These are phyloP conservation scores for Lachnellula hyalina DNA, from an alignment of 2,329 filamentous ascomycete genomes.

Conservation along the genomic window DNA sequence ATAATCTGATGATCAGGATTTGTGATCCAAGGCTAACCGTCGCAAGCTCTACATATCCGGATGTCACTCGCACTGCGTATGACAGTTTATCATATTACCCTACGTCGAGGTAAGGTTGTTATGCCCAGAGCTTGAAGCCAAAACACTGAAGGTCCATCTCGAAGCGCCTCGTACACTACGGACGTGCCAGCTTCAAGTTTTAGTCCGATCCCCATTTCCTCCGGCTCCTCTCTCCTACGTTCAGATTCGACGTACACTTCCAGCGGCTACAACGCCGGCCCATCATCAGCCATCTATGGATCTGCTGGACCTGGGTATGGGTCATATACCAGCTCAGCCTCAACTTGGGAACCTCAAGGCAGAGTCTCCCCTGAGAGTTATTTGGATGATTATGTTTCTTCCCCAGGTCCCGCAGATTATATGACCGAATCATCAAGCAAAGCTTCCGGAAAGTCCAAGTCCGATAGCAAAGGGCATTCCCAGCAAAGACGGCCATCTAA, in stretches of 20 bases:
- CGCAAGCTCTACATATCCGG: constrained; percentile 25
- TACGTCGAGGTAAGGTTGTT: constrained; percentile 28
- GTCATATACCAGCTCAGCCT: constrained; percentile 24
- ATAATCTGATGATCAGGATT: constrained; percentile 4
- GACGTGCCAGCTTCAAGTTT: constrained; percentile 24
- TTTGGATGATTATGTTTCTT: constrained; percentile 41
- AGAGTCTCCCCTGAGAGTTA: constrained; percentile 31
- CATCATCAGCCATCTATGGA: constrained; percentile 28
- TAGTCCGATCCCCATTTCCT: constrained; percentile 20
- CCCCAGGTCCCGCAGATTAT: constrained; percentile 56
- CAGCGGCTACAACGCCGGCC: constrained; percentile 26
- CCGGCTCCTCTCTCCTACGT: constrained; percentile 20
- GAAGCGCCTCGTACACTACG: constrained; percentile 27
- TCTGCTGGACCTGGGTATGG: constrained; percentile 27
- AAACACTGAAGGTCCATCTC: constrained; percentile 24
- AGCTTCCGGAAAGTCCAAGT: constrained; percentile 41
- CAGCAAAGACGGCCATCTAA: constrained; percentile 69
- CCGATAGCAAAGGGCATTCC: constrained; percentile 39
- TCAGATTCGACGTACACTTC: constrained; percentile 27
- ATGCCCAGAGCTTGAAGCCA: constrained; percentile 12
- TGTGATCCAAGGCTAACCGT: constrained; percentile 22
- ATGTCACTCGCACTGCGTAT: constrained; percentile 21
- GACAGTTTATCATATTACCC: constrained; percentile 29
- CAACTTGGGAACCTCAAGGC: constrained; percentile 30
- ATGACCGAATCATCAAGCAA: constrained; percentile 47